phyloP scores from a whole-genome alignment of 2,329 filamentous ascomycete species.

The Verticillium nubilum region DNA sequence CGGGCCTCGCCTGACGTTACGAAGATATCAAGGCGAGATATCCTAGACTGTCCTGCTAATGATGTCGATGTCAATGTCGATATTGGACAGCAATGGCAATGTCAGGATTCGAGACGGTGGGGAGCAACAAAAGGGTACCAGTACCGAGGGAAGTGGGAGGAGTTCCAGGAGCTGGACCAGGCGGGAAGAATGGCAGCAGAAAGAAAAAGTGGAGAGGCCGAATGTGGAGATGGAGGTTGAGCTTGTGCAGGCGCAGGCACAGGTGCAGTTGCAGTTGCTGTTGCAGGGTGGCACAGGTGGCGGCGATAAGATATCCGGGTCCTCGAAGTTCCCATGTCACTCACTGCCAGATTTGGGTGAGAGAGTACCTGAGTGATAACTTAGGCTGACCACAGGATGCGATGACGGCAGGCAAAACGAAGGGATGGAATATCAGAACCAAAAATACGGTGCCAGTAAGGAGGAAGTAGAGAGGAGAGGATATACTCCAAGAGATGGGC shows the following conservation, averaged over 20 bases:
- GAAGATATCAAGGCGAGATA: not conserved
- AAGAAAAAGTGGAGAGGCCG: not conserved
- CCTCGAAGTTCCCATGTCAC: not conserved
- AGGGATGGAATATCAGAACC: not conserved
- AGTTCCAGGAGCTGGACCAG: too few species aligned
- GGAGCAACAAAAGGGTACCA: not conserved
- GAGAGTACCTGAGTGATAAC: not conserved
- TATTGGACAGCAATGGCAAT: not conserved
- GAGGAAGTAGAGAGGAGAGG: not conserved
- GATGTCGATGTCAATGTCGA: not conserved
- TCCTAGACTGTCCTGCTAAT: not conserved
- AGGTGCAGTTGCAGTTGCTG: not conserved
- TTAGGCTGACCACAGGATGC: not conserved
- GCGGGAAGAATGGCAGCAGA: not conserved
- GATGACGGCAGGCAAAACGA: not conserved
- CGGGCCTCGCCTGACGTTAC: not conserved
- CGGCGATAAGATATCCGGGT: not conserved
- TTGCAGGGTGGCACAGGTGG: not conserved
- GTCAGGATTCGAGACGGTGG: not conserved
- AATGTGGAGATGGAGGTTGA: not conserved
- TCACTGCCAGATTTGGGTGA: not conserved
- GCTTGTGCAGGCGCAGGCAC: not conserved
- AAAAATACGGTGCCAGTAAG: not conserved
- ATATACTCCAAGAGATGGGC: not conserved
- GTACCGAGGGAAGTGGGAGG: not conserved